Conservation (phyloP, 2,329 filamentous ascomycete genomes). For the Aspergillus sp. region DNA sequence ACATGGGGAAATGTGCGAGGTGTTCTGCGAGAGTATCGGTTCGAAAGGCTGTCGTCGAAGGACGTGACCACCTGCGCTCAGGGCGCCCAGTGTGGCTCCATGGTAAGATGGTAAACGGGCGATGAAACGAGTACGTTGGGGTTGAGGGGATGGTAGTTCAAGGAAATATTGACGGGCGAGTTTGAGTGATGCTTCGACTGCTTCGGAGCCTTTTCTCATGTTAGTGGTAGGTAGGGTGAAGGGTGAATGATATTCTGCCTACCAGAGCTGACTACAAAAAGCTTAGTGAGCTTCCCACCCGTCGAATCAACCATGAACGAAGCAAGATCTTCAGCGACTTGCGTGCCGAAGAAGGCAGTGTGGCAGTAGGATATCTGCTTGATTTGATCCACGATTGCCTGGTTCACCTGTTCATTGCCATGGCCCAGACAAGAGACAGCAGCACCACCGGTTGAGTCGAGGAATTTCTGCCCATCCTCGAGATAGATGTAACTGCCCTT, state of each 20-base stretch:
- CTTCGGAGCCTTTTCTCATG: conserved; percentile 54
- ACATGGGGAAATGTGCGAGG: conserved; percentile 62
- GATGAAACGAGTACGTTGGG: conserved; percentile 57
- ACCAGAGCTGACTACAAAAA: conserved; percentile 57
- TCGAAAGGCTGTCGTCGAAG: conserved; percentile 59
- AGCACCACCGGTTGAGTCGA: conserved; percentile 70
- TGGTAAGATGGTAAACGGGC: conserved; percentile 64
- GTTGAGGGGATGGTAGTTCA: conserved; percentile 50
- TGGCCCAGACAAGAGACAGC: conserved; percentile 70
- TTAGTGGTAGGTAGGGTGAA: neutral
- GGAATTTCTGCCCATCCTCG: conserved; percentile 54
- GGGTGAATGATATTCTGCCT: conserved; percentile 6
- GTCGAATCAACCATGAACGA: conserved; percentile 48
- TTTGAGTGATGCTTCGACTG: conserved; percentile 65
- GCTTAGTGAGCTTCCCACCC: conserved; percentile 48
- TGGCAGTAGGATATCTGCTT: conserved; percentile 56
- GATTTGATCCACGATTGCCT: conserved; percentile 58
- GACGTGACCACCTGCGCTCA: conserved; percentile 61
- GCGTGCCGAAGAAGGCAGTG: conserved; percentile 54
- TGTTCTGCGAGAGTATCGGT: conserved; percentile 51
- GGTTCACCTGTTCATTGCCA: conserved; percentile 55
- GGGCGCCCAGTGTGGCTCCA: conserved; percentile 63
- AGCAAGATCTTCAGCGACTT: conserved; percentile 51
- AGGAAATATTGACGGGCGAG: conserved; percentile 62
- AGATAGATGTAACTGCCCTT: conserved; percentile 50